phyloP scores from a whole-genome alignment of 768 basidiomycete genomes.

The Leucogyrophana mollusca region DNA sequence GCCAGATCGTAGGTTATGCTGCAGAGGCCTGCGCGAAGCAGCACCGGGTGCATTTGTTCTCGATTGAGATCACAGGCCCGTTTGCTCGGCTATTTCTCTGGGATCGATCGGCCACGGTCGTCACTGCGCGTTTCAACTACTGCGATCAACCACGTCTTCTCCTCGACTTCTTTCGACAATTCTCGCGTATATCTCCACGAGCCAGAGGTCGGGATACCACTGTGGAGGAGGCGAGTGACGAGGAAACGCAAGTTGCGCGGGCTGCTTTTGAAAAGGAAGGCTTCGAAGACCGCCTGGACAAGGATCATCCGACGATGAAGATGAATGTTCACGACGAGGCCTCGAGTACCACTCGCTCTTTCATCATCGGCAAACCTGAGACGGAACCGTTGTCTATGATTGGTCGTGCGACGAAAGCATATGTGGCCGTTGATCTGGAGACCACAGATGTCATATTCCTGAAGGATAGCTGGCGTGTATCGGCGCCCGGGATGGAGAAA shows the following conservation, averaged over 20 bases:
- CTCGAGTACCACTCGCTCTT: too few relatives aligned
- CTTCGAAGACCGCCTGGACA: too few relatives aligned
- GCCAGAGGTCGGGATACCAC: neutral
- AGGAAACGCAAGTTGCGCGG: too few relatives aligned
- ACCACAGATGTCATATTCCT: neutral
- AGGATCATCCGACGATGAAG: too few relatives aligned
- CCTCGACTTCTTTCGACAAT: neutral
- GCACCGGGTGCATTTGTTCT: too few relatives aligned
- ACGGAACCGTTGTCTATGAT: neutral
- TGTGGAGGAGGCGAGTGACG: neutral
- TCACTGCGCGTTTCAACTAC: neutral
- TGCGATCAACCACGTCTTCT: neutral
- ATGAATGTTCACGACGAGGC: too few relatives aligned
- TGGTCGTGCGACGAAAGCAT: neutral
- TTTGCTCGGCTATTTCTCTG: neutral
- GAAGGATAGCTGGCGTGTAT: conserved; percentile 6
- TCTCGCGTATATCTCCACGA: neutral
- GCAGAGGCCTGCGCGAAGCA: too few relatives aligned
- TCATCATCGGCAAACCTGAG: neutral
- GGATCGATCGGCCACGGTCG: neutral
- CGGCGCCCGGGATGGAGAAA: neutral
- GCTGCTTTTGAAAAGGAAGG: too few relatives aligned
- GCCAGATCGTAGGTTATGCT: too few relatives aligned
- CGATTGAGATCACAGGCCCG: too few relatives aligned
- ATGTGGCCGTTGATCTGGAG: neutral